phyloP scores from a whole-genome alignment of 257 asterid species.

The Petunia axillaris region DNA sequence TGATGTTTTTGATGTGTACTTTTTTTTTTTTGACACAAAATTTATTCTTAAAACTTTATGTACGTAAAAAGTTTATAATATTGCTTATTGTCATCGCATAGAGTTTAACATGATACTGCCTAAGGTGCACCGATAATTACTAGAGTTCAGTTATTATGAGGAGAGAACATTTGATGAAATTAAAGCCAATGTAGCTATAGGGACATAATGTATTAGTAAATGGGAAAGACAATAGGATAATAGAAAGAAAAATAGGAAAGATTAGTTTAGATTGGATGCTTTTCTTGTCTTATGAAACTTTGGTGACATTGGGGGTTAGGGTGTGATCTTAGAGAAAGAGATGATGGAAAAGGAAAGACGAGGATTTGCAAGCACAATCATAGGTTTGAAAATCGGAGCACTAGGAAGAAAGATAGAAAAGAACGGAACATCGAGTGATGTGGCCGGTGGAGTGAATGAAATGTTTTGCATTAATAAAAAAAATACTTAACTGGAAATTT shows the following conservation, averaged over 20 bases:
- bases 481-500: background rate
- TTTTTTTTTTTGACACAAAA: no score
- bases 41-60: no score
- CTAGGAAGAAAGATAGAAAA: background rate
- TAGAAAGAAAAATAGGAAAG: constrained; percentile 21
- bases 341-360: background rate
- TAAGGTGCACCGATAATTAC: background rate
- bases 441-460: no score
- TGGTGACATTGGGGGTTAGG: constrained; percentile 27
- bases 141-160: constrained; percentile 21
- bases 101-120: background rate
- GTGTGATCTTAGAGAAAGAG: constrained; percentile 36
- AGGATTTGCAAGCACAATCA: constrained; percentile 34
- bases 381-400: constrained; percentile 39
- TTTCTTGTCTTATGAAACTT: constrained; percentile 43
- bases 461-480: no score
- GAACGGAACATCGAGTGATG: background rate
- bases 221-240: constrained; percentile 30
- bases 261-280: constrained; percentile 55
- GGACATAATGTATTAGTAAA: constrained; percentile 36
- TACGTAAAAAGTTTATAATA: no score
- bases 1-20: no score
- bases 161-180: constrained; percentile 6
- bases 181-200: constrained; percentile 31
- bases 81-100: background rate